Evolutionary conservation across 2,329 filamentous ascomycete genomes (phyloP).

Genomic region (Aspergillus oerlinghausenensis): DNA sequence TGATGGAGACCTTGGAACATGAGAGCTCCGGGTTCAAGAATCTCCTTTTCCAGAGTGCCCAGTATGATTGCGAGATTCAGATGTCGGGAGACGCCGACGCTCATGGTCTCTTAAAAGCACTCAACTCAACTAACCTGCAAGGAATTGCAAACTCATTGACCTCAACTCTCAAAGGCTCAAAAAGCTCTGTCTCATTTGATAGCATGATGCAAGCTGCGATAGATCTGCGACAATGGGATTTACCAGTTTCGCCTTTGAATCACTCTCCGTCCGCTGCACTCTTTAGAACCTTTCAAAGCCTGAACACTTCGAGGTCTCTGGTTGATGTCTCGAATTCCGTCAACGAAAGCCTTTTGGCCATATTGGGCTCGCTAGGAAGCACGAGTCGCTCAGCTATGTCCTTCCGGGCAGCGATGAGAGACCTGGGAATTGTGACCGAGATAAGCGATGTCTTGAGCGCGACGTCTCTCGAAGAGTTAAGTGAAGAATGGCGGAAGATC

Average conservation of each 20-base stretch:
- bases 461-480: conserved; percentile 55
- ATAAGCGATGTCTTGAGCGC: conserved; percentile 71
- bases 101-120: conserved; percentile 67
- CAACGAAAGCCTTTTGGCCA: conserved; percentile 55
- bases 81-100: conserved; percentile 56
- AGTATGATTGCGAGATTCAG: conserved; percentile 79
- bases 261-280: conserved; percentile 63
- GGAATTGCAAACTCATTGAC: conserved; percentile 80
- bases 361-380: conserved; percentile 38
- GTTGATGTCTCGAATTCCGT: conserved; percentile 53
- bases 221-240: conserved; percentile 85
- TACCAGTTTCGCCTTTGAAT: conserved; percentile 64
- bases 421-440: conserved; percentile 71
- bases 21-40: conserved; percentile 84
- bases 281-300: conserved; percentile 75
- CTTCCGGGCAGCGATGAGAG: conserved; percentile 56
- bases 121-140: conserved; percentile 76
- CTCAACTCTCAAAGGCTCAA: conserved; percentile 54
- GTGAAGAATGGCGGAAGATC: conserved; percentile 60
- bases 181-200: conserved; percentile 53
- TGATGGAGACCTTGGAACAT: conserved; percentile 79
- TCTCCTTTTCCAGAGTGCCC: conserved; percentile 83
- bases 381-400: conserved; percentile 35
- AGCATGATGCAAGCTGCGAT: conserved; percentile 75
- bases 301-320: conserved; percentile 62